These are phyloP conservation scores for Phaeosphaeriaceae sp. DNA, from an alignment of 2,329 filamentous ascomycete genomes.

Conservation along the genomic window DNA sequence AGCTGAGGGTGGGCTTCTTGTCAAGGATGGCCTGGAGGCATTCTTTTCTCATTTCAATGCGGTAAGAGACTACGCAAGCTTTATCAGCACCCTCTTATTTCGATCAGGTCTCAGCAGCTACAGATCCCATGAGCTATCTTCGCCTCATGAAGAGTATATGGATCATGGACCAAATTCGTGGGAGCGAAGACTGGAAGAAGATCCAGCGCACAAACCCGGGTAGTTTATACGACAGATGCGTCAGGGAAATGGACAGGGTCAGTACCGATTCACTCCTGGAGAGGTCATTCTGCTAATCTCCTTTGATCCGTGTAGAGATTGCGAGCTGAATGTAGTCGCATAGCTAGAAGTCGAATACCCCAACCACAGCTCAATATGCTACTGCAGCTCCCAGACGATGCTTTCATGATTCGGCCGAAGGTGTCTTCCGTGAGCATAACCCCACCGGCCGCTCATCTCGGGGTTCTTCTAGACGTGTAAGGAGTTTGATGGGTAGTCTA, in stretches of 20 bases:
- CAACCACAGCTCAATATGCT: constrained; percentile 6
- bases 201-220: constrained; percentile 11
- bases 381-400: constrained; percentile 11
- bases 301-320: constrained; percentile 1
- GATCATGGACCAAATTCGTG: constrained; percentile 15
- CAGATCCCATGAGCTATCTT: constrained; percentile 11
- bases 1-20: background rate
- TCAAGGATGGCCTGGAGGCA: constrained; percentile 11
- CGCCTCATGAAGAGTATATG: constrained; percentile 17
- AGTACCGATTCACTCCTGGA: background rate
- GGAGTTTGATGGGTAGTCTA: background rate
- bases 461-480: constrained; percentile 7
- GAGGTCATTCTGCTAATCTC: background rate
- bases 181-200: constrained; percentile 9
- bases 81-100: background rate
- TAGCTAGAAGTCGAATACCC: background rate
- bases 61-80: background rate
- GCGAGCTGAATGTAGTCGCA: constrained; percentile 11
- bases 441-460: background rate
- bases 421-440: background rate
- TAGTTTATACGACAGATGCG: constrained; percentile 12
- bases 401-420: constrained; percentile 14
- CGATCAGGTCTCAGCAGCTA: background rate
- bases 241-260: constrained; percentile 9
- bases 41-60: constrained; percentile 15